phyloP scores from a whole-genome alignment of 495 filamentous ascomycete species.

The Poronia punctata region DNA sequence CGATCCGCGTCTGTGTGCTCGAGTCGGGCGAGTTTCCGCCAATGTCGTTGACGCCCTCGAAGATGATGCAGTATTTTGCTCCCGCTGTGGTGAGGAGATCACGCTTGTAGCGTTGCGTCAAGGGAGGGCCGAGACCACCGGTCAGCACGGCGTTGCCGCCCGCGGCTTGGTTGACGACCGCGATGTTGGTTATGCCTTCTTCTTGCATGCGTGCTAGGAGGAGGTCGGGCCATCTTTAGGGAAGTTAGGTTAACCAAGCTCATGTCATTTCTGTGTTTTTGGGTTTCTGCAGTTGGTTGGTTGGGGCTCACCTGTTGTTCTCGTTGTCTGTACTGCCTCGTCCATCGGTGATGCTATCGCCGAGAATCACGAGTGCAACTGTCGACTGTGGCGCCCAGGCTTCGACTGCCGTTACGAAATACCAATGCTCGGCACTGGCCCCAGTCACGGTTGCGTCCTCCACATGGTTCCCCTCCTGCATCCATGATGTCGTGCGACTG shows the following conservation, averaged over 20 bases:
- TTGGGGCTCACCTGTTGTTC: conserved; percentile 51
- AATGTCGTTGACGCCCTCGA: conserved; percentile 68
- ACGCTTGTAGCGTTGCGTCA: conserved; percentile 54
- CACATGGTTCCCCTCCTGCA: conserved; percentile 49
- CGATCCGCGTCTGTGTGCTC: conserved; percentile 43
- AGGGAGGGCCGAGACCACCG: conserved; percentile 57
- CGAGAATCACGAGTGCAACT: conserved; percentile 52
- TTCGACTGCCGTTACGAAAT: conserved; percentile 56
- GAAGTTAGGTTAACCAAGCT: conserved; percentile 1
- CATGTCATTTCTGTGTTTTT: background rate
- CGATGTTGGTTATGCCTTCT: conserved; percentile 40
- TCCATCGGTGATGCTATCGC: conserved; percentile 72
- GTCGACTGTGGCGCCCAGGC: conserved; percentile 41
- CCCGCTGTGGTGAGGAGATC: conserved; percentile 53
- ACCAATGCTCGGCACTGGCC: conserved; percentile 45
- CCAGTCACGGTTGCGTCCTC: conserved; percentile 39
- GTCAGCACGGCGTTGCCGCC: conserved; percentile 62
- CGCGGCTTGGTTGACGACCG: conserved; percentile 64
- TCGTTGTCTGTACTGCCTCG: conserved; percentile 54
- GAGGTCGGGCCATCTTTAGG: conserved; percentile 56
- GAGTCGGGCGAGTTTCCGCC: conserved; percentile 44
- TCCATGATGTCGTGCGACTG: conserved; percentile 57
- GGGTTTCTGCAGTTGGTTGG: too few species aligned
- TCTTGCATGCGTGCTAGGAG: conserved; percentile 50
- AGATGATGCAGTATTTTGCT: conserved; percentile 58